Conservation (phyloP, 192 early-diverging fungal genomes). For the Coemansia sp. region DNA sequence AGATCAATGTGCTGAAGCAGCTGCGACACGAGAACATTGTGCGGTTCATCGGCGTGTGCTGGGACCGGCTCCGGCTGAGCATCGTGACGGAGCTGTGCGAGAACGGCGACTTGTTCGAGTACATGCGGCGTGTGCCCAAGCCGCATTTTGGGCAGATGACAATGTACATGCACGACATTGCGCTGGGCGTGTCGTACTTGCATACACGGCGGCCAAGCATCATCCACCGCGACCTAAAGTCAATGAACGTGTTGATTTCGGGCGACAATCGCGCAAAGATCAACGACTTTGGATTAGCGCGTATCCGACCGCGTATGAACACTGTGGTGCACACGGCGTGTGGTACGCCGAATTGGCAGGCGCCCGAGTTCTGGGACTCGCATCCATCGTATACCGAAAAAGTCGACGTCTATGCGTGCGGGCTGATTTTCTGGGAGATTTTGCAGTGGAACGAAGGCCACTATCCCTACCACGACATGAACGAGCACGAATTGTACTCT, state of each 20-base stretch:
- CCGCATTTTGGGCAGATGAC: slow-evolving; percentile 67
- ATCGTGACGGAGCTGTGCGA: slow-evolving; percentile 75
- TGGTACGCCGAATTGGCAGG: slow-evolving; percentile 81
- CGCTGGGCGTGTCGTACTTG: slow-evolving; percentile 68
- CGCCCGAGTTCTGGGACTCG: slow-evolving; percentile 72
- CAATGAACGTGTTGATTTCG: slow-evolving; percentile 69
- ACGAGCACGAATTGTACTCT: slow-evolving; percentile 62
- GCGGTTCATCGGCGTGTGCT: slow-evolving; percentile 71
- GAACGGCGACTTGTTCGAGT: slow-evolving; percentile 74
- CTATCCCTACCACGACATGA: slow-evolving; percentile 69
- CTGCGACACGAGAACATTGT: slow-evolving; percentile 75
- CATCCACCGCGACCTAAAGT: slow-evolving; percentile 76
- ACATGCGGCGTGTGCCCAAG: slow-evolving; percentile 62
- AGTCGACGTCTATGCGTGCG: slow-evolving; percentile 70
- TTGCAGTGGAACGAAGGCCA: slow-evolving; percentile 69
- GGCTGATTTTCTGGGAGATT: slow-evolving; percentile 78
- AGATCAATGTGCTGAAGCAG: slow-evolving; percentile 75
- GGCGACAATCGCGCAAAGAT: slow-evolving; percentile 70
- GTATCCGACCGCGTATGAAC: slow-evolving; percentile 68
- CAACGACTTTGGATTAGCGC: slow-evolving; percentile 79
- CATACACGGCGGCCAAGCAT: slow-evolving; percentile 71
- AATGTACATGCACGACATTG: slow-evolving; percentile 78
- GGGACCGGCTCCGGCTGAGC: slow-evolving; percentile 63
- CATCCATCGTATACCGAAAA: slow-evolving; percentile 75
- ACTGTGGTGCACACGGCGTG: slow-evolving; percentile 73